phyloP scores from a whole-genome alignment of 2,329 filamentous ascomycete genomes.

The Thermomyces lanuginosus region DNA sequence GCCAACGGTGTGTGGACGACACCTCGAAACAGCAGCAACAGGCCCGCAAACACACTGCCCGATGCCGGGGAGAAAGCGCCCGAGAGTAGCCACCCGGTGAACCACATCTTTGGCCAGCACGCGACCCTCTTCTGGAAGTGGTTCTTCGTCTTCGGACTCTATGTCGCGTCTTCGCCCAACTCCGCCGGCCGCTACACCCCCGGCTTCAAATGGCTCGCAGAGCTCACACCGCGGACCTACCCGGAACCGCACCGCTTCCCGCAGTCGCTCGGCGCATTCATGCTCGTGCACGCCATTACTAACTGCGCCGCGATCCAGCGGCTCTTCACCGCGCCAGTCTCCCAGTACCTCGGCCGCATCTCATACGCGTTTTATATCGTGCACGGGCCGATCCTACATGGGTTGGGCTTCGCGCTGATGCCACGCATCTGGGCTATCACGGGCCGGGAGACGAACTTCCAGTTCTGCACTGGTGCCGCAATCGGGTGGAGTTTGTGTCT shows the following conservation, averaged over 20 bases:
- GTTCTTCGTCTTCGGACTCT: slow-evolving; percentile 26
- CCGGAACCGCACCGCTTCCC: slow-evolving; percentile 29
- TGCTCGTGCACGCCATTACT: slow-evolving; percentile 29
- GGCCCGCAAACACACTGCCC: slow-evolving; percentile 9
- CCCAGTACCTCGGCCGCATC: slow-evolving; percentile 32
- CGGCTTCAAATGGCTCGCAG: slow-evolving; percentile 25
- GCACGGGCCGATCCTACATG: slow-evolving; percentile 30
- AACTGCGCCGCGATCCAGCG: slow-evolving; percentile 25
- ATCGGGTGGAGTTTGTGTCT: slow-evolving; percentile 26
- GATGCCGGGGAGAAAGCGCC: slow-evolving; percentile 15
- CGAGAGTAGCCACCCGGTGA: slow-evolving; percentile 6
- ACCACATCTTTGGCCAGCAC: slow-evolving; percentile 10
- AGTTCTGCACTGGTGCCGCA: slow-evolving; percentile 25
- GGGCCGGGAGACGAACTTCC: slow-evolving; percentile 23
- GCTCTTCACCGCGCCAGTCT: slow-evolving; percentile 24
- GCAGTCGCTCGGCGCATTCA: slow-evolving; percentile 26
- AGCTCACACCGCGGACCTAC: slow-evolving; percentile 24
- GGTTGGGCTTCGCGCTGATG: slow-evolving; percentile 29
- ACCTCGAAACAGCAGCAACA: not conserved
- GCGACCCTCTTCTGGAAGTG: slow-evolving; percentile 20
- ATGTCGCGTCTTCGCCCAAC: slow-evolving; percentile 28
- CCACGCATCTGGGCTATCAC: slow-evolving; percentile 24
- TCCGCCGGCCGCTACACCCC: slow-evolving; percentile 24
- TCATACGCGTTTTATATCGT: slow-evolving; percentile 34
- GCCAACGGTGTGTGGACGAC: slow-evolving; percentile 20